Evolutionary conservation across 441 rosid species (phyloP), one percentile per base, ranked within the genome.

Genomic region (Daphne laureola): DNA sequence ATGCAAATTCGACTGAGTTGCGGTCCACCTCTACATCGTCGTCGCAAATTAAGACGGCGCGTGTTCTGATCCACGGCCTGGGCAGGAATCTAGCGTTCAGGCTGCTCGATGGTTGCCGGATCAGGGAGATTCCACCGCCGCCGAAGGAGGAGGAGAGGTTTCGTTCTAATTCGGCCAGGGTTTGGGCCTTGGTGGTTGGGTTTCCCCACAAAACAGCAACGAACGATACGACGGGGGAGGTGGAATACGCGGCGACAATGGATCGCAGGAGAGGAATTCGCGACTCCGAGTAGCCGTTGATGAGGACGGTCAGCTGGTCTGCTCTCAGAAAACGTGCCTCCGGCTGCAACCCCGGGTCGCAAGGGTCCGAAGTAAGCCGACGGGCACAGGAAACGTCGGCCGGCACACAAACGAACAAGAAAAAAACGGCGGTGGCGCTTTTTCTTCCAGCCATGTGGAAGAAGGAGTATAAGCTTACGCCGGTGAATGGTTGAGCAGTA

Each of bases 141-240:
- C 82, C 84, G 43, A 75, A 73, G 17, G 96, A 79, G 48, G 79
- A 68, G 14, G 81, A 68, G 48, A 92, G 77, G 25, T 88, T 89
- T 46, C 46, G 75, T 36, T 83, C 73, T 23, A 92, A 57, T 7
- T 67, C 59, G 55, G 78, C 64, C 44, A 92, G 81, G 7, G 79
- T 49, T 52, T 40, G 70, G 25, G 50, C 44, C 0, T 81, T 60
- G 43, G 98, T 88, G 66, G 66, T 62, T 13, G 87, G 88, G 76
- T 88, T 88, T 12, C 96, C 98, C 98, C 96, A 88, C 8, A 88
- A 82, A 58, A 92, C 72, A 15, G 77, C 62, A 51, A 89, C 87
- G 5, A 84, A 70, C 15, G 85, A 77, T 0, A 92, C 95, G 14
- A 74, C 35, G 0, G 90, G 71, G 5, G 87, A 83, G 14, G 80